Evolutionary conservation across 2,329 filamentous ascomycete species (phyloP), one percentile per base, ranked within the genome.

Genomic region (Sarocladiaceae sp.): DNA sequence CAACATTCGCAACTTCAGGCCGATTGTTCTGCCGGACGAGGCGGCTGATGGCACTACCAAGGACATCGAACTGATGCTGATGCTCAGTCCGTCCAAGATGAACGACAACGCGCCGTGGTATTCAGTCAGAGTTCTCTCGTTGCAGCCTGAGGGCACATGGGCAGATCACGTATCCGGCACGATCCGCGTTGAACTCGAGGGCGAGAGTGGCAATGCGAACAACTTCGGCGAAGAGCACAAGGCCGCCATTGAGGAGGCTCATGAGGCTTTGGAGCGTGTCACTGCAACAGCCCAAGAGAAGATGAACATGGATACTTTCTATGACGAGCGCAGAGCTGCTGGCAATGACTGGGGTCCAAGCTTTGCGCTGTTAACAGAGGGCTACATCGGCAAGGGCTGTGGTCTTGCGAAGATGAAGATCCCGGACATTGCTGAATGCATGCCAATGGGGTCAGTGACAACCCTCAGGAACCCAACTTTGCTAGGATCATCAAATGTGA

Each of bases 371-470:
- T 17, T 39, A 10, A 39, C 36, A 11, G 36, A 39, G 17, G 36
- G 39, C 18, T 23, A 8, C 20, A 25, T 35, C 22, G 49, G 36
- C 17, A 18, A 18, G 17, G 29, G 33, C 3, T 15, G 11, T 12
- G 28, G 12, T 17, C 18, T 39, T 18, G 50, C 50, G 17, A 52
- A 50, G 22, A 15, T 52, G 36, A 36, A 35, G 8, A 44, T 57
- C 26, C 53, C 53, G 13, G 54, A 57, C 49, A 50, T 57, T 20
- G 52, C 48, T 17, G 29, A 29, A 1, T 51, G 20, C 11, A 56
- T 57, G 56, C 56, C 56, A 5, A 37, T 37, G 3, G 25, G 26
- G 18, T n/a, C n/a, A n/a, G n/a, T n/a, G n/a, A n/a, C n/a, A n/a
- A n/a, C n/a, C n/a, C n/a, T n/a, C n/a, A n/a, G n/a, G n/a, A n/a